Percentiles rank a stretch among this genome's conserved stretches.
phyloP scores from a whole-genome alignment of 2,329 filamentous ascomycete species.

The Aspergillus aculeatinus region DNA sequence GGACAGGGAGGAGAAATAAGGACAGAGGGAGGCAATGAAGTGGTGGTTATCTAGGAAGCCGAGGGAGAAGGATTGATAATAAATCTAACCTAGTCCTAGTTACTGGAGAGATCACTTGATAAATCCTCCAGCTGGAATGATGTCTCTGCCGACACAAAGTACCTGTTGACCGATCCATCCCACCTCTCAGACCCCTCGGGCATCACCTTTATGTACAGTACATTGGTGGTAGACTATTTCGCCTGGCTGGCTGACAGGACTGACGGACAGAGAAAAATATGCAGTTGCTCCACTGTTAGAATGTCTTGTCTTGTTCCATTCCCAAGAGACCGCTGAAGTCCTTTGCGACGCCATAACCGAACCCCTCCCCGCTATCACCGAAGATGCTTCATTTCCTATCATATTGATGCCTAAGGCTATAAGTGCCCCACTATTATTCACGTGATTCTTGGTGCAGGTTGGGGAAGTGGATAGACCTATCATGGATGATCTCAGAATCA shows the following conservation, averaged over 20 bases:
- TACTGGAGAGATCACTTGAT: not conserved
- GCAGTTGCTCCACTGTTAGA: too few species aligned
- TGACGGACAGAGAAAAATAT: too few species aligned
- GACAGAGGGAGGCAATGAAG: not conserved
- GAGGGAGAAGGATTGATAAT: not conserved
- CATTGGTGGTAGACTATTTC: not conserved
- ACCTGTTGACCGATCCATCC: not conserved
- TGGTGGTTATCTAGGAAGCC: not conserved
- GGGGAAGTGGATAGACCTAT: not conserved
- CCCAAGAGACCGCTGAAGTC: not conserved
- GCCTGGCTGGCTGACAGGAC: not conserved
- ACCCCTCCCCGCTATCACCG: not conserved
- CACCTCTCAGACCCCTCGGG: not conserved
- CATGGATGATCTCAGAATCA: not conserved
- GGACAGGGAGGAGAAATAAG: not conserved
- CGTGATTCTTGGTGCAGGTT: not conserved
- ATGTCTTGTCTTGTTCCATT: not conserved
- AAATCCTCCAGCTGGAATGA: not conserved
- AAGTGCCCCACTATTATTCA: not conserved
- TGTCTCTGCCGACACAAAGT: not conserved
- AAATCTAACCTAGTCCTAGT: not conserved
- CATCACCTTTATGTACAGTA: not conserved
- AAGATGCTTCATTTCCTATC: not conserved
- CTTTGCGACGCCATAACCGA: not conserved
- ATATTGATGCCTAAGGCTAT: not conserved